Conservation (phyloP, 2,329 filamentous ascomycete genomes). For the Penicillium hesseltinei region DNA sequence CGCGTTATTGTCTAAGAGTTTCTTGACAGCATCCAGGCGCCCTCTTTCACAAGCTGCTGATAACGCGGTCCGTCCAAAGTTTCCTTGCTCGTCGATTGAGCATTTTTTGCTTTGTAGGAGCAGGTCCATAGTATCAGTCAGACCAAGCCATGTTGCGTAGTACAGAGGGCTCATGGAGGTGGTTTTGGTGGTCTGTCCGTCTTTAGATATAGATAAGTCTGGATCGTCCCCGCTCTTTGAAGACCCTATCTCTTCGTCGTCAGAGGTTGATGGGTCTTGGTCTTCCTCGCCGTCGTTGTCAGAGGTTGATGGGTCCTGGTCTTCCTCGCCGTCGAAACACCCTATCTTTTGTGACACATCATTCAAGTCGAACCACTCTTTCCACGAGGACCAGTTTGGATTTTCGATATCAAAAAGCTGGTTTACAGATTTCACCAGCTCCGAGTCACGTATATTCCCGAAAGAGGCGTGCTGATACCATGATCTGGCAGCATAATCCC, state of each 20-base stretch:
- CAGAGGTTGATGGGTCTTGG: no score
- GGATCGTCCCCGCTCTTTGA: background rate
- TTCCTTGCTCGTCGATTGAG: background rate
- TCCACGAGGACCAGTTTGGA: background rate
- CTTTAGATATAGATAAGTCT: background rate
- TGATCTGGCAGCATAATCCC: background rate
- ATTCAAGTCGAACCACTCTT: conserved; percentile 2
- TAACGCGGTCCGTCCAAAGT: background rate
- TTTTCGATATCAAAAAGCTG: conserved; percentile 2
- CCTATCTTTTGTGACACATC: background rate
- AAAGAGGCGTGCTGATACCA: conserved; percentile 4
- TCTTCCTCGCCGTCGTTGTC: background rate
- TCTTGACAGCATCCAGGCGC: background rate
- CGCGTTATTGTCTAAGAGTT: background rate
- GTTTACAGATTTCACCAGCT: background rate
- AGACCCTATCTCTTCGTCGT: no score
- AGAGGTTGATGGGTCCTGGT: no score
- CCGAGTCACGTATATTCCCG: background rate
- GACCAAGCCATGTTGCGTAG: conserved; percentile 6
- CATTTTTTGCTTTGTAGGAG: background rate
- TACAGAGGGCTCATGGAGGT: conserved; percentile 1
- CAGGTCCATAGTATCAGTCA: background rate
- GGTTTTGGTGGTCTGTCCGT: background rate
- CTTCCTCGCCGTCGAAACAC: background rate
- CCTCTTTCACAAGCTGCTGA: background rate